These are phyloP conservation scores for Phytomonas sp. DNA, from an alignment of 208 protist species.

Conservation along the genomic window DNA sequence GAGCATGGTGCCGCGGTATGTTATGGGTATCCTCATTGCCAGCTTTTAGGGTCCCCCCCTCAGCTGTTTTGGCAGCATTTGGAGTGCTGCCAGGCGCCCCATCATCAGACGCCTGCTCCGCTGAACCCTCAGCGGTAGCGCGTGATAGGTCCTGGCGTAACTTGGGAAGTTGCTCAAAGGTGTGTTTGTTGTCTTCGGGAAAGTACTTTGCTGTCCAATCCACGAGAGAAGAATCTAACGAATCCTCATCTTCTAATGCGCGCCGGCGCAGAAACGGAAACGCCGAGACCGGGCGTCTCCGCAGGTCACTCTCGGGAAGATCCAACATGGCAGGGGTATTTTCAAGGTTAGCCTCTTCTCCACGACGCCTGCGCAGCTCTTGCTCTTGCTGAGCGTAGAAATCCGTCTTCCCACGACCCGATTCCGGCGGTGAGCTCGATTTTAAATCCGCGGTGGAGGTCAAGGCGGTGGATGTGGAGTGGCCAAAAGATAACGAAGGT, in stretches of 20 bases:
- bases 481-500: neutral
- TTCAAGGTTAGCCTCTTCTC: slow-evolving; percentile 32
- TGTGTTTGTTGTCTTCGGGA: slow-evolving; percentile 60
- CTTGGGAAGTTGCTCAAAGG: slow-evolving; percentile 58
- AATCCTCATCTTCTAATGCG: slow-evolving; percentile 52
- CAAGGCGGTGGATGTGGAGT: neutral
- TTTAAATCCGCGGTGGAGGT: neutral
- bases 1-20: slow-evolving; percentile 25
- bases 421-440: neutral
- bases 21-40: neutral
- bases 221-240: slow-evolving; percentile 80
- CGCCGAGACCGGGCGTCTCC: slow-evolving; percentile 26
- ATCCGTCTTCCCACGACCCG: slow-evolving; percentile 5
- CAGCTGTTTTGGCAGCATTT: neutral
- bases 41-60: neutral
- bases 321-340: slow-evolving; percentile 58
- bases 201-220: slow-evolving; percentile 90
- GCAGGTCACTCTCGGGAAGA: slow-evolving; percentile 20
- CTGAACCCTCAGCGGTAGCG: neutral
- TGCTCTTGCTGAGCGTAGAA: slow-evolving; percentile 15
- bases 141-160: slow-evolving; percentile 18
- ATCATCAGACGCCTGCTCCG: neutral
- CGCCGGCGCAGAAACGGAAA: slow-evolving; percentile 84
- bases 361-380: slow-evolving; percentile 40
- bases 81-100: neutral